Evolutionary conservation across 352 stramenopile species (phyloP).

Genomic region (Thraustotheca clavata): DNA sequence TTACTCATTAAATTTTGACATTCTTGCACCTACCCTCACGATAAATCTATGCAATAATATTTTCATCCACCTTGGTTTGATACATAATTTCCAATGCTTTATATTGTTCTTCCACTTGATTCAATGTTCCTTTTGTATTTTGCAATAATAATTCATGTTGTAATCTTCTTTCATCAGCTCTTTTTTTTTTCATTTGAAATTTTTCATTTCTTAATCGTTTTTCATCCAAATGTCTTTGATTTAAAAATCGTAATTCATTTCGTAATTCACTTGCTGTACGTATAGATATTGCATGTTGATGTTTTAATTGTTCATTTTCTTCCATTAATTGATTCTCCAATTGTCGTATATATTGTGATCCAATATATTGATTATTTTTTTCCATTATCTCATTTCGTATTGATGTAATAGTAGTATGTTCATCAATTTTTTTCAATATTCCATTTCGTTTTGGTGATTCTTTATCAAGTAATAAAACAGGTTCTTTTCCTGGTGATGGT

Average conservation of each 20-base stretch:
- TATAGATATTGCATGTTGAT: slow-evolving; percentile 53
- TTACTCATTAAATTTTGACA: slow-evolving; percentile 22
- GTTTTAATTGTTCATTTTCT: slow-evolving; percentile 60
- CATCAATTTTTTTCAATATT: slow-evolving; percentile 1
- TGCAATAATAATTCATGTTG: slow-evolving; percentile 49
- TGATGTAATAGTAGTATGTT: not conserved
- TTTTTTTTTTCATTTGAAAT: slow-evolving; percentile 64
- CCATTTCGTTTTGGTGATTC: slow-evolving; percentile 23
- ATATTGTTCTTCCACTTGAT: slow-evolving; percentile 20
- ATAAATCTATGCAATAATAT: slow-evolving; percentile 18
- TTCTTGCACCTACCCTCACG: slow-evolving; percentile 25
- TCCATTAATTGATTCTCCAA: slow-evolving; percentile 74
- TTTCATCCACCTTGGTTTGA: slow-evolving; percentile 18
- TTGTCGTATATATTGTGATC: slow-evolving; percentile 60
- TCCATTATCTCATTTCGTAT: slow-evolving; percentile 21
- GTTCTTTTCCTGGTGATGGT: slow-evolving; percentile 1
- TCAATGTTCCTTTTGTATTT: slow-evolving; percentile 34
- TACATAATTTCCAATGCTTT: slow-evolving; percentile 1
- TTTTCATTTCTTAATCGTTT: slow-evolving; percentile 51
- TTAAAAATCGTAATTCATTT: slow-evolving; percentile 34
- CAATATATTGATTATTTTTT: slow-evolving; percentile 53
- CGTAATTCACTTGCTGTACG: slow-evolving; percentile 73
- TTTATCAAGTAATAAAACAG: slow-evolving; percentile 35
- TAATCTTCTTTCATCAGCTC: slow-evolving; percentile 44
- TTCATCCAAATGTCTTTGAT: slow-evolving; percentile 41